These are phyloP conservation scores for Striga asiatica DNA, from an alignment of 257 asterid species.

Conservation along the genomic window DNA sequence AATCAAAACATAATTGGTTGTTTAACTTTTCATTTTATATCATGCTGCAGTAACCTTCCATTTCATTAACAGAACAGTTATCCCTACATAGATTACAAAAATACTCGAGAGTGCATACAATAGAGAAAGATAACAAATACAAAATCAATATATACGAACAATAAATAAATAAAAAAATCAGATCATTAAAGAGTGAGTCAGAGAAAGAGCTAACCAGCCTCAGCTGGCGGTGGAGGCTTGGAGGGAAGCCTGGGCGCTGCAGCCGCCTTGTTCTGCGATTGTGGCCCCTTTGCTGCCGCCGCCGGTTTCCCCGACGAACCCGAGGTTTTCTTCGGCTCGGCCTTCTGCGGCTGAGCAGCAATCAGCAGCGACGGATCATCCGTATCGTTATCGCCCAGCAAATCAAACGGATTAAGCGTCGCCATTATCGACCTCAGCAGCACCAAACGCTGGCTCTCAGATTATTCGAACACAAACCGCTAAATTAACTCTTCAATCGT, in stretches of 20 bases:
- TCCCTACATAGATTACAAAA: not conserved
- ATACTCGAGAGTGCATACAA: not conserved
- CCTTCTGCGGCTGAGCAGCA: conserved; percentile 48
- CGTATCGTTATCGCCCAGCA: conserved; percentile 59
- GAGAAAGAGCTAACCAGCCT: conserved; percentile 44
- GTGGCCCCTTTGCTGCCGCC: conserved; percentile 31
- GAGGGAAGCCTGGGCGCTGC: conserved; percentile 40
- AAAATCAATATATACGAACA: too few species aligned
- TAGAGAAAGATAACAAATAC: not conserved
- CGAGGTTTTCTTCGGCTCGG: conserved; percentile 39
- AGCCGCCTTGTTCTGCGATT: conserved; percentile 17
- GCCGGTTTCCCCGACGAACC: conserved; percentile 28
- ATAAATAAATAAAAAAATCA: not conserved
- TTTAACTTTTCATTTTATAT: too few species aligned
- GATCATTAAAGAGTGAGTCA: not conserved
- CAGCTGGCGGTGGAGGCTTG: conserved; percentile 65
- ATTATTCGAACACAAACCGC: not conserved
- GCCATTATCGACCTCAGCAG: conserved; percentile 42
- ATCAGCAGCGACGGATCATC: conserved; percentile 54
- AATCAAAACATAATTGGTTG: too few species aligned
- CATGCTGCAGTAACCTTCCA: not conserved
- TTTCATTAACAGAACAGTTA: not conserved
- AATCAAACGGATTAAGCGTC: conserved; percentile 71
- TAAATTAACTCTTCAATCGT: conserved; percentile 20
- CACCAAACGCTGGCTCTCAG: conserved; percentile 12